These are phyloP conservation scores for Oryza glaberrima DNA, from an alignment of 176 grass and related monocot genomes.

Conservation along the genomic window DNA sequence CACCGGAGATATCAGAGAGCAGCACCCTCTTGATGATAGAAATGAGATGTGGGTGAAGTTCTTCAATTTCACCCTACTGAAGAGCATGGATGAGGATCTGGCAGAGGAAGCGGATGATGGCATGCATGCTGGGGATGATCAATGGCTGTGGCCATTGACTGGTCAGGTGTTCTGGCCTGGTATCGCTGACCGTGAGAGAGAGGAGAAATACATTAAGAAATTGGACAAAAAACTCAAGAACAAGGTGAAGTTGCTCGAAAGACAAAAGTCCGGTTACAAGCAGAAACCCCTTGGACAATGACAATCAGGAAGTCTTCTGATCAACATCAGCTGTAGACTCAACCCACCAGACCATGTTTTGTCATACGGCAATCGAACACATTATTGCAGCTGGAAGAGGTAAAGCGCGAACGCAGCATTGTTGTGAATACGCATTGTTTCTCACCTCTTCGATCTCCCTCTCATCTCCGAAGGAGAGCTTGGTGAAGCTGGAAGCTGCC, in stretches of 20 bases:
- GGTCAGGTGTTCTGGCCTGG: constrained; percentile 95
- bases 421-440: constrained; percentile 56
- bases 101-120: constrained; percentile 94
- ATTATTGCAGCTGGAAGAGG: constrained; percentile 27
- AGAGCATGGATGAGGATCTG: constrained; percentile 98
- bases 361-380: neutral
- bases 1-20: constrained; percentile 65
- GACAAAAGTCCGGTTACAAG: constrained; percentile 89
- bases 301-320: neutral
- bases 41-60: constrained; percentile 85
- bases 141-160: constrained; percentile 86
- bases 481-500: constrained; percentile 34
- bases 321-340: constrained; percentile 4
- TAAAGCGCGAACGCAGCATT: neutral
- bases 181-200: constrained; percentile 78
- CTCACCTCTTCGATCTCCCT: constrained; percentile 34
- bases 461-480: constrained; percentile 33
- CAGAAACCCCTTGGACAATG: constrained; percentile 88
- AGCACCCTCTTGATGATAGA: constrained; percentile 65
- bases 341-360: constrained; percentile 2
- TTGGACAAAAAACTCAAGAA: constrained; percentile 91
- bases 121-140: constrained; percentile 53
- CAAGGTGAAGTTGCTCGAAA: constrained; percentile 83
- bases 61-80: constrained; percentile 80
- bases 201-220: constrained; percentile 77